Percentiles rank a stretch among this genome's conserved stretches.
phyloP scores from a whole-genome alignment of 2,329 filamentous ascomycete species.

The Alternaria panax region DNA sequence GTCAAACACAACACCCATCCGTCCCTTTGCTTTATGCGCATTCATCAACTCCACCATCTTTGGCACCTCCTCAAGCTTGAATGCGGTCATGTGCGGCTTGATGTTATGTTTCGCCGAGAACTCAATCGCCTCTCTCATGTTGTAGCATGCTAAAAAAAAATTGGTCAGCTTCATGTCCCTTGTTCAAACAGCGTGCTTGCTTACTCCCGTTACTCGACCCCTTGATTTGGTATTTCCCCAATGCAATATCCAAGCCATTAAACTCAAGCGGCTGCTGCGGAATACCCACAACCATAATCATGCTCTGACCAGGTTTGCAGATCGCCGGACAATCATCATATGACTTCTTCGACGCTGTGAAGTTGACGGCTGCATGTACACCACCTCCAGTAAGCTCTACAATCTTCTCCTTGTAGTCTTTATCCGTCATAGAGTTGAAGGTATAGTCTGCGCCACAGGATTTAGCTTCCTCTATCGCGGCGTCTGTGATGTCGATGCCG shows the following conservation, averaged over 20 bases:
- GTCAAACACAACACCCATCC: conserved; percentile 44
- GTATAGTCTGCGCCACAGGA: conserved; percentile 43
- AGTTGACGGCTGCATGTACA: conserved; percentile 43
- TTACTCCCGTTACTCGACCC: conserved; percentile 47
- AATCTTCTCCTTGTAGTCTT: conserved; percentile 40
- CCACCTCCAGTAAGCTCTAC: conserved; percentile 39
- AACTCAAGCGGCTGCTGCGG: conserved; percentile 40
- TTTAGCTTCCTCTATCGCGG: conserved; percentile 40
- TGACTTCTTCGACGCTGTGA: conserved; percentile 41
- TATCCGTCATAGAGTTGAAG: conserved; percentile 40
- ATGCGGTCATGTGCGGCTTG: conserved; percentile 39
- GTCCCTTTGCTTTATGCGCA: conserved; percentile 38
- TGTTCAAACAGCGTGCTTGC: conserved; percentile 1
- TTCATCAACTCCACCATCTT: conserved; percentile 49
- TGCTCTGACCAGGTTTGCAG: conserved; percentile 38
- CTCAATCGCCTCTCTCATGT: conserved; percentile 45
- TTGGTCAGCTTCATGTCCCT: conserved; percentile 45
- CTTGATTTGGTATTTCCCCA: conserved; percentile 36
- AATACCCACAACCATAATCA: conserved; percentile 47
- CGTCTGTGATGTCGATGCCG: conserved; percentile 40
- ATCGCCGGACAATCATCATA: conserved; percentile 46
- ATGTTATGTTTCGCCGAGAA: conserved; percentile 46
- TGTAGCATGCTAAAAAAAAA: conserved; percentile 51
- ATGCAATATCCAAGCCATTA: conserved; percentile 44
- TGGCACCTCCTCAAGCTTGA: conserved; percentile 42